Evolutionary conservation across 306 rosid genomes (phyloP), one percentile per base, ranked within the genome.

Genomic region (Fragaria iinumae): DNA sequence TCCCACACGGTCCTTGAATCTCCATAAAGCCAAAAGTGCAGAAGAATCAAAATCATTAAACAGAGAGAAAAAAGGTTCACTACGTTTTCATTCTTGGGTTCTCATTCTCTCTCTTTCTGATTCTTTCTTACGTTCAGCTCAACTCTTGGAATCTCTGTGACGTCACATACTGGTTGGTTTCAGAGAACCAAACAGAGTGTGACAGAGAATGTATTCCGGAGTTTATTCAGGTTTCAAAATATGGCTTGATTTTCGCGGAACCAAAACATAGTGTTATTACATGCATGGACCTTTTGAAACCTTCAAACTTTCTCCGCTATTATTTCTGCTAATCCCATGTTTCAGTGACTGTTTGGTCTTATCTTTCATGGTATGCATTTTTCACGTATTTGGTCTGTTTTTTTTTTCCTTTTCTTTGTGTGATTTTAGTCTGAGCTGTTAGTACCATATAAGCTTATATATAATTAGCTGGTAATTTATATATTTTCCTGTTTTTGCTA

Each of bases 221-320:
- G 36, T 43, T 36, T 52, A 32, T 23, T 52, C 21, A 18, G 29
- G 62, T 55, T n/a, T 55, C 62, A 8, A 55, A n/a, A n/a, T 6
- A 43, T 38, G 36, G 72, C 62, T 57, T 32, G 16, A 72, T 68
- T 77, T 71, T 83, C 83, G 75, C 44, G 45, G 72, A 62, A 77
- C 29, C 81, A 77, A 80, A 78, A 71, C 67, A 56, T 72, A 52
- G 66, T 36, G 17, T 27, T 8, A 16, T 29, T 36, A n/a, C 71
- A 25, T 72, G 76, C 66, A 52, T 21, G 25, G 53, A 41, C n/a
- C 36, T 45, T 55, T 53, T 47, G 70, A 78, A 48, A 4, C 17
- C 6, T 48, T 48, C 53, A 4, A 48, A 64, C 55, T 64, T 39
- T 9, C 17, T 4, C 43, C 1, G 20, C 67, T 27, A 27, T 44